Conservation (phyloP, 768 basidiomycete species). For the Tremella fuciformis region DNA sequence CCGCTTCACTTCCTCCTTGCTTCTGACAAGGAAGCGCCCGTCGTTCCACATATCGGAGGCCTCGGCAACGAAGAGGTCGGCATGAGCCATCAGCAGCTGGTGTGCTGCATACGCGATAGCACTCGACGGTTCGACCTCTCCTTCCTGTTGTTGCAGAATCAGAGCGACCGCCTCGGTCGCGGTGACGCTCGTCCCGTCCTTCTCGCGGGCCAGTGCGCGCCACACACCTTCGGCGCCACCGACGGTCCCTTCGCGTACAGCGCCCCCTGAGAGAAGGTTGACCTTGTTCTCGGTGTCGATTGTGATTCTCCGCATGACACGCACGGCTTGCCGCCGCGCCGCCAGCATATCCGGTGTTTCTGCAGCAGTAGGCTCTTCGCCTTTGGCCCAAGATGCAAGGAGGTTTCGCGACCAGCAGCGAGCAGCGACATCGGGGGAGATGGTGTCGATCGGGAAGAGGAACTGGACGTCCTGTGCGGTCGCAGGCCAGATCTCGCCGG, state of each 20-base stretch:
- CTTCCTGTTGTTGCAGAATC: neutral
- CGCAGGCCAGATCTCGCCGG: slow-evolving; percentile 43
- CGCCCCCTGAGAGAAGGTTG: slow-evolving; percentile 26
- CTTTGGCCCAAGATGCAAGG: slow-evolving; percentile 20
- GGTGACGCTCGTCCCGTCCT: slow-evolving; percentile 4
- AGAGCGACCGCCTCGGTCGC: no score
- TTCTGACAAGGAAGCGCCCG: slow-evolving; percentile 39
- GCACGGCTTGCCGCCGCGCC: slow-evolving; percentile 67
- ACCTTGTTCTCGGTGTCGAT: slow-evolving; percentile 56
- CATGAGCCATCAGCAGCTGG: slow-evolving; percentile 38
- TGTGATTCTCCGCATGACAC: slow-evolving; percentile 60
- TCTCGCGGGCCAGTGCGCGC: slow-evolving; percentile 12
- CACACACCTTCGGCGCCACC: slow-evolving; percentile 38
- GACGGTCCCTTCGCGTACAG: slow-evolving; percentile 40
- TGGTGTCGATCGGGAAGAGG: slow-evolving; percentile 38
- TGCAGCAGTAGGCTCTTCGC: slow-evolving; percentile 3
- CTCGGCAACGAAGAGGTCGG: slow-evolving; percentile 42
- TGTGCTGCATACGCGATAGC: slow-evolving; percentile 44
- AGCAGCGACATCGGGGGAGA: slow-evolving; percentile 20
- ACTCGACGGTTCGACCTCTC: slow-evolving; percentile 10
- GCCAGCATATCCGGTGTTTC: slow-evolving; percentile 51
- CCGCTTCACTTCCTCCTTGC: slow-evolving; percentile 20
- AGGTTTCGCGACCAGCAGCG: slow-evolving; percentile 33
- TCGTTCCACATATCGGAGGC: slow-evolving; percentile 31
- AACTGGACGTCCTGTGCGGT: slow-evolving; percentile 47